phyloP scores from a whole-genome alignment of 768 basidiomycete genomes.

The Paxillus rubicundulus region DNA sequence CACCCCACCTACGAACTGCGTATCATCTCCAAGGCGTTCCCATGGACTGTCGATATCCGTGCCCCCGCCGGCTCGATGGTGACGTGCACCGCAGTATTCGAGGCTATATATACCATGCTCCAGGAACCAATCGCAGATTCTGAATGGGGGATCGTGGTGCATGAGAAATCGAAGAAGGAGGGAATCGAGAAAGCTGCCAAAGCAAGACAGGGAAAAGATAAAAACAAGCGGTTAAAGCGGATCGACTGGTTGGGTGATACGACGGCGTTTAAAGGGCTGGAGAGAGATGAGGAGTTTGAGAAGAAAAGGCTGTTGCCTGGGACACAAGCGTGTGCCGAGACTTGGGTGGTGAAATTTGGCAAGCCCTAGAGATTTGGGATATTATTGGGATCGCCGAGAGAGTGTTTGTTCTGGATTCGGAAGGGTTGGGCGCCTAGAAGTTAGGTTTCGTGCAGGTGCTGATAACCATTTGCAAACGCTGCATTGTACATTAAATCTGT shows the following conservation, averaged over 20 bases:
- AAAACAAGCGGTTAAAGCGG: constrained; percentile 43
- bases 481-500: too few relatives aligned
- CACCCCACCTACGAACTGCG: constrained; percentile 38
- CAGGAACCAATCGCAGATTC: constrained; percentile 58
- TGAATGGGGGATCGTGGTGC: constrained; percentile 60
- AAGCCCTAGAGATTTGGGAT: constrained; percentile 16
- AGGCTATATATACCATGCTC: constrained; percentile 46
- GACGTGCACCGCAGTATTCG: constrained; percentile 56
- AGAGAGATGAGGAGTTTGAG: constrained; percentile 55
- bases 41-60: constrained; percentile 61
- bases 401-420: neutral
- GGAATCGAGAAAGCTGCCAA: constrained; percentile 50
- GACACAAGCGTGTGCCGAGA: constrained; percentile 42
- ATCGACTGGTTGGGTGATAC: constrained; percentile 64
- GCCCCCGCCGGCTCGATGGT: constrained; percentile 28
- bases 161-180: constrained; percentile 43
- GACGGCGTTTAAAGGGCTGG: constrained; percentile 61
- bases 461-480: too few relatives aligned
- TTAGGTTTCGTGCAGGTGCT: too few relatives aligned
- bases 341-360: constrained; percentile 57
- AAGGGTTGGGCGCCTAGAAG: neutral
- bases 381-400: neutral
- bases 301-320: constrained; percentile 52
- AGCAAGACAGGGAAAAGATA: constrained; percentile 41
- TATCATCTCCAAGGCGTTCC: constrained; percentile 60